phyloP scores from a whole-genome alignment of 164 flowering plant genomes.

The Macadamia tetraphylla region DNA sequence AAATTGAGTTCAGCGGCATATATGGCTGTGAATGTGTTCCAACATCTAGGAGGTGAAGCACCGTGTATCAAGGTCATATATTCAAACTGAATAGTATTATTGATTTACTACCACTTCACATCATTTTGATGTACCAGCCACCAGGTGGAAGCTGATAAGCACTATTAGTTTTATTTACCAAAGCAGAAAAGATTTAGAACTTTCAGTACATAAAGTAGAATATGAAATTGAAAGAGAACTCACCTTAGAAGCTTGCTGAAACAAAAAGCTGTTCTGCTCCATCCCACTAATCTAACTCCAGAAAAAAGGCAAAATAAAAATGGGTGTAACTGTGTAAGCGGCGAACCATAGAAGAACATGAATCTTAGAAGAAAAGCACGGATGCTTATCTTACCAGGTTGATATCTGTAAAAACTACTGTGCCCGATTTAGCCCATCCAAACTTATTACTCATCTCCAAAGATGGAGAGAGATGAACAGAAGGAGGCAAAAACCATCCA shows the following conservation, averaged over 20 bases:
- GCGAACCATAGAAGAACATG: background rate
- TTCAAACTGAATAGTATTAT: too few relatives aligned
- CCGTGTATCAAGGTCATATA: too few relatives aligned
- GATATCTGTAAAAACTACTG: conserved; percentile 73
- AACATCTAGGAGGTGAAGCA: too few relatives aligned
- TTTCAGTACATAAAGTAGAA: background rate
- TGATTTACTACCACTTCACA: too few relatives aligned
- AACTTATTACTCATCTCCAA: conserved; percentile 25
- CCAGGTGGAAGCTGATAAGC: too few relatives aligned
- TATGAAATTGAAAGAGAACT: conserved; percentile 1
- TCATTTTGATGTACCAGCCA: too few relatives aligned
- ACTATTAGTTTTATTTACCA: too few relatives aligned
- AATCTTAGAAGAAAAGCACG: conserved; percentile 1
- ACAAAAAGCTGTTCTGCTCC: conserved; percentile 93
- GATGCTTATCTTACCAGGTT: conserved; percentile 53
- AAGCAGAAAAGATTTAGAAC: background rate
- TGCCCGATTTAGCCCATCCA: conserved; percentile 53
- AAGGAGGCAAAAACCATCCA: conserved; percentile 86
- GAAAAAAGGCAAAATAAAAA: conserved; percentile 1
- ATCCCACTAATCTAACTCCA: conserved; percentile 76
- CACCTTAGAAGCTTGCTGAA: conserved; percentile 98
- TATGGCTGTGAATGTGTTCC: background rate
- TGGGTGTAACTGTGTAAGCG: background rate
- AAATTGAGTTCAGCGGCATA: background rate
- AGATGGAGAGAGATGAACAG: conserved; percentile 18